Conservation (phyloP, 2,329 filamentous ascomycete species). For the Tolypocladium capitatum region DNA sequence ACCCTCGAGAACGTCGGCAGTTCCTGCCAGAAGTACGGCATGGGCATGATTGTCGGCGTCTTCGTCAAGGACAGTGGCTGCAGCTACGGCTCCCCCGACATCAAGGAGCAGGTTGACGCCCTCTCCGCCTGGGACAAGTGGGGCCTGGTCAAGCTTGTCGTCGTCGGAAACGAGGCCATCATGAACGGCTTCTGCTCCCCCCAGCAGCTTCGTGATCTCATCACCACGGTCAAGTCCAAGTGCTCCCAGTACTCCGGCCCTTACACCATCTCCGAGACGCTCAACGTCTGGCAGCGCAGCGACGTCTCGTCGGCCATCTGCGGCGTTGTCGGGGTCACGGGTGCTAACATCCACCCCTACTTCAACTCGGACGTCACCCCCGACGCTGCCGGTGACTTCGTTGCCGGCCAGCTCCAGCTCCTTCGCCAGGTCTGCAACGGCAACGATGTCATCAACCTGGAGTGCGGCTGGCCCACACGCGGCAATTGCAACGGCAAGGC, state of each 20-base stretch:
- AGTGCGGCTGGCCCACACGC: slow-evolving; percentile 75
- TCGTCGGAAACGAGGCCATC: slow-evolving; percentile 85
- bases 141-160: slow-evolving; percentile 64
- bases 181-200: slow-evolving; percentile 59
- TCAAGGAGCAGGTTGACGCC: slow-evolving; percentile 59
- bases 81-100: slow-evolving; percentile 42
- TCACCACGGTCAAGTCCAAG: slow-evolving; percentile 49
- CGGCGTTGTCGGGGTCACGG: slow-evolving; percentile 60
- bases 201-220: slow-evolving; percentile 53
- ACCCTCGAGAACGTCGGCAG: slow-evolving; percentile 63
- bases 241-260: slow-evolving; percentile 64
- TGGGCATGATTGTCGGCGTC: slow-evolving; percentile 78
- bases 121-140: slow-evolving; percentile 64
- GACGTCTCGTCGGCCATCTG: slow-evolving; percentile 51
- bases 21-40: slow-evolving; percentile 50
- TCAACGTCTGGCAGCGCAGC: slow-evolving; percentile 59
- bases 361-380: slow-evolving; percentile 65
- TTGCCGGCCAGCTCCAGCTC: slow-evolving; percentile 56
- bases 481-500: slow-evolving; percentile 62
- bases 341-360: slow-evolving; percentile 85
- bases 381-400: slow-evolving; percentile 60
- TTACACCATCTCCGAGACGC: slow-evolving; percentile 76
- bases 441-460: slow-evolving; percentile 67
- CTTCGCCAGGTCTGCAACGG: slow-evolving; percentile 57
- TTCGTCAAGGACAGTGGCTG: slow-evolving; percentile 60